Conservation (phyloP, 1,139 yeast genomes). For the Pneumocystis canis region DNA sequence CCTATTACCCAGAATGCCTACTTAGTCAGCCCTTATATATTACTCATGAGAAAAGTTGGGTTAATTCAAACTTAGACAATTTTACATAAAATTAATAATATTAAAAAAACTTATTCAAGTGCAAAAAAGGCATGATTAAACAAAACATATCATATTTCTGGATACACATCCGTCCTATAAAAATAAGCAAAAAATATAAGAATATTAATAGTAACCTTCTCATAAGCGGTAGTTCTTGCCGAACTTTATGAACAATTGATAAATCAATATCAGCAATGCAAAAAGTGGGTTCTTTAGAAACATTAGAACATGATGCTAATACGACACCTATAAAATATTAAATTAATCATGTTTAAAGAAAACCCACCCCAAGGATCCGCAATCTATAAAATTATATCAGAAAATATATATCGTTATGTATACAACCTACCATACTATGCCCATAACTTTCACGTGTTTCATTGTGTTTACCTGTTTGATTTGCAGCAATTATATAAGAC, state of each 20-base stretch:
- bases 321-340: slow-evolving; percentile 24
- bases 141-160: not conserved
- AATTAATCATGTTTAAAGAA: too few relatives aligned
- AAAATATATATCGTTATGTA: not conserved
- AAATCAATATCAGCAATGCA: slow-evolving; percentile 59
- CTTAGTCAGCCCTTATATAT: not conserved
- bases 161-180: not conserved
- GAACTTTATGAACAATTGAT: slow-evolving; percentile 29
- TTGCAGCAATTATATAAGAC: slow-evolving; percentile 75
- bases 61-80: not conserved
- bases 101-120: not conserved
- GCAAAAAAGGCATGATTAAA: not conserved
- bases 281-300: slow-evolving; percentile 38
- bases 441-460: slow-evolving; percentile 54
- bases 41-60: not conserved
- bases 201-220: not conserved
- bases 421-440: slow-evolving; percentile 40
- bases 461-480: slow-evolving; percentile 68
- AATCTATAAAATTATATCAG: slow-evolving; percentile 23
- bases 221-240: slow-evolving; percentile 6
- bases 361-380: slow-evolving; percentile 95
- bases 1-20: not conserved
- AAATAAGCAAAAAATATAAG: not conserved
- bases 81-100: not conserved
- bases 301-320: slow-evolving; percentile 44